These are phyloP conservation scores for Dictyostelium intermedium DNA, from an alignment of 78 protist species.

Conservation along the genomic window DNA sequence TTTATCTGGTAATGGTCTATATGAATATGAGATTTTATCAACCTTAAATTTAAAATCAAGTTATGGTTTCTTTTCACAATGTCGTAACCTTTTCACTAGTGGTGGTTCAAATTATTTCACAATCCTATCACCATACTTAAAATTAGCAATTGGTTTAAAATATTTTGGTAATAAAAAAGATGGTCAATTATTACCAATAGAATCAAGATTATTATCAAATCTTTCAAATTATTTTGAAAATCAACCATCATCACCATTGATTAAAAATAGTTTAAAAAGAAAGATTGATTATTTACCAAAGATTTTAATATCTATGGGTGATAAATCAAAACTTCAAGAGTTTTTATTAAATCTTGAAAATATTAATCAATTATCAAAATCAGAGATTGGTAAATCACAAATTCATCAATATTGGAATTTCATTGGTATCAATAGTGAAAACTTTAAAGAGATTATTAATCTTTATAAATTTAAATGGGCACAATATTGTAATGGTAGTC, in stretches of 20 bases:
- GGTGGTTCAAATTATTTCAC: neutral
- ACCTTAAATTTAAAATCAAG: neutral
- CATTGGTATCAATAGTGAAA: neutral
- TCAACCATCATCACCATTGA: neutral
- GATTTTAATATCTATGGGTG: neutral
- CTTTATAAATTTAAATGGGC: neutral
- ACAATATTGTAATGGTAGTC: neutral
- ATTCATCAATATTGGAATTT: conserved; percentile 5
- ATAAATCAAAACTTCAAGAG: neutral
- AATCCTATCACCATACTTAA: neutral
- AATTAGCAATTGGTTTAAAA: neutral
- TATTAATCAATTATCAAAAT: neutral
- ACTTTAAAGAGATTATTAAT: neutral
- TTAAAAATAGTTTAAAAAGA: neutral
- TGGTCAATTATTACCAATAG: neutral
- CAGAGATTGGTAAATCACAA: neutral
- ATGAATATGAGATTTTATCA: conserved; percentile 34
- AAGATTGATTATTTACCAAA: conserved; percentile 3
- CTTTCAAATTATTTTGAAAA: neutral
- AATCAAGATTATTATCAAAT: neutral
- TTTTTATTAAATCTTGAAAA: conserved; percentile 7
- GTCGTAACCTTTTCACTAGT: conserved; percentile 5
- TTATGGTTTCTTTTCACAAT: conserved; percentile 34
- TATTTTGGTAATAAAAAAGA: neutral
- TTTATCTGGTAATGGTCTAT: conserved; percentile 18